A percentile compares a stretch with the other conserved stretches of the same genome.
Evolutionary conservation across 345 rosid genomes (phyloP).

Genomic region (Ailanthus altissimus): DNA sequence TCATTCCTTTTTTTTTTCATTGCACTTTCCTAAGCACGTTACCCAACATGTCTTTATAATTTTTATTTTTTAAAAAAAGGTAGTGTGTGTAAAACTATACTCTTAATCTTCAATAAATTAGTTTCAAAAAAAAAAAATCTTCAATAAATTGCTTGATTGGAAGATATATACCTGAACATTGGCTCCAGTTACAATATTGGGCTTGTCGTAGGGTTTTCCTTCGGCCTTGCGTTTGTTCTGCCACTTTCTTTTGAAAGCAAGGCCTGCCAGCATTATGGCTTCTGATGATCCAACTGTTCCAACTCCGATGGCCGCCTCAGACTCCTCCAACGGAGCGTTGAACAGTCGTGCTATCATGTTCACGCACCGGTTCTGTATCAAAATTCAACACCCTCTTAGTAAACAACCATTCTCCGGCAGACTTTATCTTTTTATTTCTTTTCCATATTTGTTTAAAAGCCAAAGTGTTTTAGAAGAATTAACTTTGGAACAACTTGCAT

Average conservation of each 20-base stretch:
- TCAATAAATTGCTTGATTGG: no score
- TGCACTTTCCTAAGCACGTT: no score
- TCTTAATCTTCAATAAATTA: no score
- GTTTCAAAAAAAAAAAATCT: no score
- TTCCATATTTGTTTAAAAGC: background rate
- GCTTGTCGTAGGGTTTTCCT: conserved; percentile 82
- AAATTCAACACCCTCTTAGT: background rate
- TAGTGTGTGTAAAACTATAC: no score
- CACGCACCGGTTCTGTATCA: conserved; percentile 86
- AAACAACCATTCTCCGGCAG: no score
- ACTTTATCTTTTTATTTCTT: background rate
- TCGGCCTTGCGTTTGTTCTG: conserved; percentile 83
- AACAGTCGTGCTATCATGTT: conserved; percentile 90
- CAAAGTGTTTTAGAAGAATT: no score
- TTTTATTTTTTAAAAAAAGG: no score
- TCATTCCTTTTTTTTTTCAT: no score
- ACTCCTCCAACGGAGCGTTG: conserved; percentile 76
- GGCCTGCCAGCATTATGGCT: conserved; percentile 95
- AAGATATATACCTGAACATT: conserved; percentile 67
- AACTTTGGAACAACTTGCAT: no score
- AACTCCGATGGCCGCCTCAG: conserved; percentile 83
- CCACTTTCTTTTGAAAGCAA: conserved; percentile 93
- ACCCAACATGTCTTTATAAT: no score
- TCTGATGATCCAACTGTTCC: conserved; percentile 96
- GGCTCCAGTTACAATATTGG: conserved; percentile 95